Conservation (phyloP, 345 rosid genomes). For the Eucalyptus polyanthemos region DNA sequence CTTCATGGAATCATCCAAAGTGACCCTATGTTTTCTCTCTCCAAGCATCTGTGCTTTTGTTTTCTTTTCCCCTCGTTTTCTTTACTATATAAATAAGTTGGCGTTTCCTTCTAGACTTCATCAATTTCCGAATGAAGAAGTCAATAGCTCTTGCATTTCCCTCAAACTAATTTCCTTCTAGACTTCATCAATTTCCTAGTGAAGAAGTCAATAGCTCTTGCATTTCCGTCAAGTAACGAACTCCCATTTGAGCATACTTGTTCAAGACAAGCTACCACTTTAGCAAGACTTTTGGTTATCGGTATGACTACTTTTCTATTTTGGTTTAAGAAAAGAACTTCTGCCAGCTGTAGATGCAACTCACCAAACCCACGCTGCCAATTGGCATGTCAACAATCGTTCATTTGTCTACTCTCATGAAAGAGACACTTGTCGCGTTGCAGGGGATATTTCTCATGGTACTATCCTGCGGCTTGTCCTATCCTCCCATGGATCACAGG, state of each 20-base stretch:
- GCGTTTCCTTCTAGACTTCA: not conserved
- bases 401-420: not conserved
- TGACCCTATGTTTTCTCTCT: not conserved
- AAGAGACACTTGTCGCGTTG: not conserved
- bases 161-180: not conserved
- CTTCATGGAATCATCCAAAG: not conserved
- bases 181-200: too few species aligned
- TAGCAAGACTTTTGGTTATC: not conserved
- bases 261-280: not conserved
- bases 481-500: not conserved
- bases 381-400: not conserved
- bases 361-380: not conserved
- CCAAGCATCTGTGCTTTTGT: not conserved
- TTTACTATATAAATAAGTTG: not conserved
- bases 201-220: not conserved
- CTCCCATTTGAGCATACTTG: not conserved
- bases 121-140: too few species aligned
- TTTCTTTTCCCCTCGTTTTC: not conserved
- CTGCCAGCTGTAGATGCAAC: not conserved
- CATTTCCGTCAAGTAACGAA: not conserved
- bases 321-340: not conserved
- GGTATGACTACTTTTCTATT: not conserved
- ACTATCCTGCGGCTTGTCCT: not conserved
- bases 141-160: not conserved
- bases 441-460: not conserved